Percentiles rank a stretch among this genome's conserved stretches.
These are phyloP conservation scores for Triadica sebifera DNA, from an alignment of 345 rosid species.

Conservation along the genomic window DNA sequence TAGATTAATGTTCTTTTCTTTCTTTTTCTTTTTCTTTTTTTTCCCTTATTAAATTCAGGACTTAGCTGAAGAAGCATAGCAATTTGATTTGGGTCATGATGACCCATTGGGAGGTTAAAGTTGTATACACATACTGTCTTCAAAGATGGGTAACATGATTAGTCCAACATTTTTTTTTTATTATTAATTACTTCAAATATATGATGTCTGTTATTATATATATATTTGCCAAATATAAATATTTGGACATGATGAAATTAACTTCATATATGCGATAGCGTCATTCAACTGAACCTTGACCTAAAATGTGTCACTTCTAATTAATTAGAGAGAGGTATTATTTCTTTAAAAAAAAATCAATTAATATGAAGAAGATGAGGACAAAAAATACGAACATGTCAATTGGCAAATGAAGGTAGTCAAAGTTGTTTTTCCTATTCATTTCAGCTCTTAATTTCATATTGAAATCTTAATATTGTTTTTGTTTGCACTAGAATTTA, in stretches of 20 bases:
- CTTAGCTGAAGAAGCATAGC: neutral
- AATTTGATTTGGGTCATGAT: slow-evolving; percentile 4
- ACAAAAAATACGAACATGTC: too few relatives aligned
- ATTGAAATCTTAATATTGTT: neutral
- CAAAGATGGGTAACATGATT: slow-evolving; percentile 12
- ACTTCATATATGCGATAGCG: too few relatives aligned
- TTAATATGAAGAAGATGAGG: too few relatives aligned
- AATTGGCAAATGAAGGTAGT: too few relatives aligned
- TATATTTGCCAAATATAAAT: too few relatives aligned
- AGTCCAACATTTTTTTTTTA: neutral
- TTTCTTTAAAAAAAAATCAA: too few relatives aligned
- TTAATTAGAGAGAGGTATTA: too few relatives aligned
- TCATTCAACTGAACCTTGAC: too few relatives aligned
- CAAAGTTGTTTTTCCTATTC: too few relatives aligned
- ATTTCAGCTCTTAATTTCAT: neutral
- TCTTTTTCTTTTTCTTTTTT: neutral
- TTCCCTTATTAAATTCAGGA: neutral
- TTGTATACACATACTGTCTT: neutral
- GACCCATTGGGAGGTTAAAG: neutral
- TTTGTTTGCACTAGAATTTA: neutral
- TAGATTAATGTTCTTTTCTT: neutral
- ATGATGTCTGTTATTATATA: too few relatives aligned
- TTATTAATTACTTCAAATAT: neutral
- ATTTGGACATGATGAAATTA: too few relatives aligned
- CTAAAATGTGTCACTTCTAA: too few relatives aligned